These are phyloP conservation scores for Trichosanthes truncata DNA, from an alignment of 306 rosid genomes.

Conservation along the genomic window DNA sequence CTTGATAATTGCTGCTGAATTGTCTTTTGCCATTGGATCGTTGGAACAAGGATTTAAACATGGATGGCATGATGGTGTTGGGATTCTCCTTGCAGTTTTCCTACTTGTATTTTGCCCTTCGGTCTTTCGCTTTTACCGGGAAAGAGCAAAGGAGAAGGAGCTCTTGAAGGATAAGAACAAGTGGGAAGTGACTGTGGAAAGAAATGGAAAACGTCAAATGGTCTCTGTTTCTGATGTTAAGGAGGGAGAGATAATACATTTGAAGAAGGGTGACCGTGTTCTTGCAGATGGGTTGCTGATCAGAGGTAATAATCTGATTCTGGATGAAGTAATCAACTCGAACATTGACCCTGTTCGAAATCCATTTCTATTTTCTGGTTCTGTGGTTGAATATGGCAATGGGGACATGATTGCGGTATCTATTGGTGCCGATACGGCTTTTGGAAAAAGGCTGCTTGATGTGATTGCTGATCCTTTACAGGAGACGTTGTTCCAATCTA, in stretches of 20 bases:
- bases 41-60: conserved; percentile 32
- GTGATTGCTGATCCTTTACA: not conserved
- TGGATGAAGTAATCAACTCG: conserved; percentile 18
- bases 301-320: conserved; percentile 7
- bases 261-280: conserved; percentile 34
- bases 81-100: conserved; percentile 21
- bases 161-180: conserved; percentile 15
- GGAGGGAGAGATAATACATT: conserved; percentile 32
- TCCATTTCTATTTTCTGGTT: conserved; percentile 45
- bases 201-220: not conserved
- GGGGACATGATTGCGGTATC: conserved; percentile 52
- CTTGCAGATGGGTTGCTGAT: conserved; percentile 53
- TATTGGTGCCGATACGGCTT: conserved; percentile 8
- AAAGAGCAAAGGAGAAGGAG: conserved; percentile 18
- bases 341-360: conserved; percentile 18
- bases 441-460: conserved; percentile 11
- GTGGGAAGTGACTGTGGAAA: conserved; percentile 20
- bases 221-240: conserved; percentile 20
- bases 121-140: conserved; percentile 8
- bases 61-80: conserved; percentile 57
- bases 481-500: conserved; percentile 26
- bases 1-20: conserved; percentile 29
- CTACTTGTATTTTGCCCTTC: conserved; percentile 29
- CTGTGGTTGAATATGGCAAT: conserved; percentile 34
- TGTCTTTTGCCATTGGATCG: conserved; percentile 29